Conservation (phyloP, 371 early-diverging fungal species). For the Mucor lusitanicus region DNA sequence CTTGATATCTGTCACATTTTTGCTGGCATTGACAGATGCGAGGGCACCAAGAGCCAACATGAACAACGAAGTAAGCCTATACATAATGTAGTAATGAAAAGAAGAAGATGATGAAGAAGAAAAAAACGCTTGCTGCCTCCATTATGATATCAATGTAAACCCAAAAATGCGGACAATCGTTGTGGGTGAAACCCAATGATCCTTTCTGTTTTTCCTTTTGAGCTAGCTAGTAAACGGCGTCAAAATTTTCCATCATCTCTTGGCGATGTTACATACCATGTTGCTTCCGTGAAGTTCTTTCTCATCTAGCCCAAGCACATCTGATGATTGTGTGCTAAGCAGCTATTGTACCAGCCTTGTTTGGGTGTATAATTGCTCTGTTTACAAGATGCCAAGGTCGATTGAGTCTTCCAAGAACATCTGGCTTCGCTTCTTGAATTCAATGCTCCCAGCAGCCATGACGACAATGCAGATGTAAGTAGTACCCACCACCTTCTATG, state of each 20-base stretch:
- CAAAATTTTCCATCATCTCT: background rate
- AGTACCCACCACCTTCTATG: background rate
- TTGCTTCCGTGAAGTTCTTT: too few species aligned
- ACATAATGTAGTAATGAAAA: background rate
- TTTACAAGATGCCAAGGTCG: too few species aligned
- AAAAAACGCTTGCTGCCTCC: background rate
- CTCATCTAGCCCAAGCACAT: too few species aligned
- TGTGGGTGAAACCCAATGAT: background rate
- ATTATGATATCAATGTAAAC: background rate
- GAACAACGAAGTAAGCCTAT: background rate
- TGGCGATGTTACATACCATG: background rate
- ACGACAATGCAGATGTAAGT: background rate
- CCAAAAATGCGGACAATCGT: background rate
- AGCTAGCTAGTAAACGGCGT: background rate
- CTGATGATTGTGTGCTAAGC: too few species aligned
- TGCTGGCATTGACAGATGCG: background rate
- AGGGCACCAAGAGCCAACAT: background rate
- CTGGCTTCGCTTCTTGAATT: background rate
- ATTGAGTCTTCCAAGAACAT: background rate
- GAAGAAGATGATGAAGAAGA: background rate
- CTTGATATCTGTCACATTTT: slow-evolving; percentile 19
- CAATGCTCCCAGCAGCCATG: background rate
- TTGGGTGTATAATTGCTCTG: too few species aligned
- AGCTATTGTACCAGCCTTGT: too few species aligned
- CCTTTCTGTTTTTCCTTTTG: background rate